phyloP scores from a whole-genome alignment of 768 basidiomycete genomes.

The Paxillus rubicundulus region DNA sequence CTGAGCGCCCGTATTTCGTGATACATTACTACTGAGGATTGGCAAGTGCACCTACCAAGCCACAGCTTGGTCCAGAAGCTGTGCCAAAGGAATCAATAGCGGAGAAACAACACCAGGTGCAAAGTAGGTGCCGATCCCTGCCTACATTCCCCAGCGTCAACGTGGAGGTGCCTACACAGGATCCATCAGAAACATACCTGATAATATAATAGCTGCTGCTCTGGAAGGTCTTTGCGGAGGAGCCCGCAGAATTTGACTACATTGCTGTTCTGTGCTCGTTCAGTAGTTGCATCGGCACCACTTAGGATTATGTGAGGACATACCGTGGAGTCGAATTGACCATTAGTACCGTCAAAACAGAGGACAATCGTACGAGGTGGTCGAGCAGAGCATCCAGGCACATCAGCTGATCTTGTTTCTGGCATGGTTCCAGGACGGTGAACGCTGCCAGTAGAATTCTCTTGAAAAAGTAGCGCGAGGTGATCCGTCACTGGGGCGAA shows the following conservation, averaged over 20 bases:
- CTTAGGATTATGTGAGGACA: conserved; percentile 18
- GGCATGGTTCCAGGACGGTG: conserved; percentile 14
- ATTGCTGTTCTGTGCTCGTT: conserved; percentile 53
- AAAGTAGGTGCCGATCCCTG: conserved; percentile 52
- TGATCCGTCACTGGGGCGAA: too few species aligned
- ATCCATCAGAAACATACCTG: conserved; percentile 45
- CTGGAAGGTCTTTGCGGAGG: conserved; percentile 54
- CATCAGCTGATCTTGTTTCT: not conserved
- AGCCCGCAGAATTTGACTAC: conserved; percentile 68
- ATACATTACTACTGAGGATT: not conserved
- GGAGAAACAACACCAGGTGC: conserved; percentile 65
- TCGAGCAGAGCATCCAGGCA: not conserved
- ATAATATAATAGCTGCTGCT: conserved; percentile 64
- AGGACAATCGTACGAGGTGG: conserved; percentile 50
- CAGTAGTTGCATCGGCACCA: not conserved
- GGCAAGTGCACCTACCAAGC: conserved; percentile 53
- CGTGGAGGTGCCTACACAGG: too few species aligned
- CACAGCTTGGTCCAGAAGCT: conserved; percentile 62
- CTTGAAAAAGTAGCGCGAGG: not conserved
- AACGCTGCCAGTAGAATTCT: too few species aligned
- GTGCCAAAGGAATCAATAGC: conserved; percentile 54
- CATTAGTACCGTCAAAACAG: conserved; percentile 69
- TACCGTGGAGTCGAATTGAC: conserved; percentile 49
- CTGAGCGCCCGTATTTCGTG: conserved; percentile 30
- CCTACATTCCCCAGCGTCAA: conserved; percentile 23